phyloP scores from a whole-genome alignment of 2,329 filamentous ascomycete genomes.

The Cryoendolithus antarcticus region DNA sequence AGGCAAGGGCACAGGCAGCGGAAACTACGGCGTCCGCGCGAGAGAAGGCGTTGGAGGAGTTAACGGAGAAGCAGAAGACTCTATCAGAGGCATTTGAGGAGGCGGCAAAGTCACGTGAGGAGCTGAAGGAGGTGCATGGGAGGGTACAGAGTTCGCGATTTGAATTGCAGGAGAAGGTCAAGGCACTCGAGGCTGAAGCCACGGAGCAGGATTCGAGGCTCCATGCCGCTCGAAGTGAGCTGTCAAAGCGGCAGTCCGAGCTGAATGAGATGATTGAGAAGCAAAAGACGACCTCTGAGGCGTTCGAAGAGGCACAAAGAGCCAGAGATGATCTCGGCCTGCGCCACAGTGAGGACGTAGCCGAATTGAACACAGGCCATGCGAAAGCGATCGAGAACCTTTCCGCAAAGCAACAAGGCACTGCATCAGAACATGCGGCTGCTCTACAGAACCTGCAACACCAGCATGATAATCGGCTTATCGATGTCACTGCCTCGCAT shows the following conservation, averaged over 20 bases:
- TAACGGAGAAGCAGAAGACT: constrained; percentile 1
- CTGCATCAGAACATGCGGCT: too few species aligned
- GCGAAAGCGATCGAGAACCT: background rate
- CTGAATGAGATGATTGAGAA: constrained; percentile 1
- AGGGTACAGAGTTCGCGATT: background rate
- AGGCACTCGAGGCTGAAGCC: constrained; percentile 1
- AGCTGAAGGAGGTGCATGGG: background rate
- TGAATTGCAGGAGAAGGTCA: background rate
- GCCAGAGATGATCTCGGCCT: background rate
- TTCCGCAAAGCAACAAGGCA: too few species aligned
- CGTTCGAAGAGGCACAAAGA: constrained; percentile 4
- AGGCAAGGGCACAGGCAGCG: too few species aligned
- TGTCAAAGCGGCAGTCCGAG: constrained; percentile 1
- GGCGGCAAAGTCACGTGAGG: background rate
- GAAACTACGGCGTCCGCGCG: too few species aligned
- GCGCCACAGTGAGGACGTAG: constrained; percentile 1
- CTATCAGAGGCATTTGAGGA: background rate
- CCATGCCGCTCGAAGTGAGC: background rate
- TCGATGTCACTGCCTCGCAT: too few species aligned
- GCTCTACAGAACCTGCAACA: too few species aligned
- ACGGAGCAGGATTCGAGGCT: too few species aligned
- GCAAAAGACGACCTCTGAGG: constrained; percentile 2
- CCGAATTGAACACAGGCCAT: constrained; percentile 1
- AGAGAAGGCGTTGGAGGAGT: too few species aligned
- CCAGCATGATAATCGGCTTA: too few species aligned